Conservation (phyloP, 768 basidiomycete species). For the Tephrocybe sp. region DNA sequence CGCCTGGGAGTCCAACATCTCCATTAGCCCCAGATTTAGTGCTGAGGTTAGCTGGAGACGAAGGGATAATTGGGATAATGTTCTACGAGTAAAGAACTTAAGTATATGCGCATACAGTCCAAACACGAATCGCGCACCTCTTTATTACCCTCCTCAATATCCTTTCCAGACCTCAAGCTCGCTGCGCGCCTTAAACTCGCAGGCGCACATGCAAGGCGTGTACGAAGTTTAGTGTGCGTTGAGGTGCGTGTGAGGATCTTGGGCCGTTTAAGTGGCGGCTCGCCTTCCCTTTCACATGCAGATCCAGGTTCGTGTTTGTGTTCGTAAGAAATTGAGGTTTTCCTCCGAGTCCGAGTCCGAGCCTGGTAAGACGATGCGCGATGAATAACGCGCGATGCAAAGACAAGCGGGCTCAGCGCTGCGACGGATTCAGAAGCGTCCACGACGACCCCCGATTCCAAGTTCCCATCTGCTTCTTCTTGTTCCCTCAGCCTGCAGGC, state of each 20-base stretch:
- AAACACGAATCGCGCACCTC: not conserved
- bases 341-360: not conserved
- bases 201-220: not conserved
- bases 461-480: not conserved
- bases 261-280: not conserved
- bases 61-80: not conserved
- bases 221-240: not conserved
- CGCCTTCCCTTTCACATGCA: too few species aligned
- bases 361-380: constrained; percentile 3
- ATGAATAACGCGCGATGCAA: constrained; percentile 5
- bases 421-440: not conserved
- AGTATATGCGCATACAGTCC: not conserved
- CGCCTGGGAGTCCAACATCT: not conserved
- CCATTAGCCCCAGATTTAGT: too few species aligned
- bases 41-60: not conserved
- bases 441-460: not conserved
- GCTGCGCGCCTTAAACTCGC: constrained; percentile 3
- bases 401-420: not conserved
- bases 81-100: not conserved
- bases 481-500: not conserved
- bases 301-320: too few species aligned
- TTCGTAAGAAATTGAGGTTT: not conserved
- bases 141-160: not conserved
- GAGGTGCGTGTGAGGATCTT: not conserved
- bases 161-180: not conserved